These are phyloP conservation scores for Aureobasidium namibiae DNA, from an alignment of 2,329 filamentous ascomycete species.

Conservation along the genomic window DNA sequence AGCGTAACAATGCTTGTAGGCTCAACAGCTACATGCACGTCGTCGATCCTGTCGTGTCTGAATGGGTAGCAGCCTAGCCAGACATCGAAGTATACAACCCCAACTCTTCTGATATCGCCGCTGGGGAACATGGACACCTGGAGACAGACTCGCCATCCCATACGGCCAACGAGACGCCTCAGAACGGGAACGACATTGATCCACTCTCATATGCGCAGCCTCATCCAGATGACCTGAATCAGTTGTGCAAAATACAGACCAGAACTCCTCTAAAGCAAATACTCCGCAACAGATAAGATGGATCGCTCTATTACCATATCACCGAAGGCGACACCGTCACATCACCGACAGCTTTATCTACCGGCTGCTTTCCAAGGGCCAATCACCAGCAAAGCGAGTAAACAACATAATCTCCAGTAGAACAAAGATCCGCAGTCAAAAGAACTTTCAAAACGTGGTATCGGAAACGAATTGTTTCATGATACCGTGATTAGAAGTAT, in stretches of 20 bases:
- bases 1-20: slow-evolving; percentile 22
- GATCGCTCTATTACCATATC: too few species aligned
- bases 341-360: background rate
- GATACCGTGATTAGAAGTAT: too few species aligned
- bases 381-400: background rate
- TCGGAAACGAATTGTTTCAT: too few species aligned
- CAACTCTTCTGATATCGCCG: background rate
- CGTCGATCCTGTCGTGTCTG: slow-evolving; percentile 11
- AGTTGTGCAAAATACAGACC: background rate
- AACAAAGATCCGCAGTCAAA: too few species aligned
- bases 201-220: background rate
- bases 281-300: too few species aligned
- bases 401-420: background rate
- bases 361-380: background rate
- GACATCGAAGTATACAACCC: background rate
- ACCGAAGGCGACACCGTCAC: background rate
- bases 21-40: slow-evolving; percentile 7
- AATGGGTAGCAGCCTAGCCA: slow-evolving; percentile 8
- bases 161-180: background rate
- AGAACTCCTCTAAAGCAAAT: too few species aligned
- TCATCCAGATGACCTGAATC: background rate
- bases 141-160: too few species aligned
- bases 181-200: background rate
- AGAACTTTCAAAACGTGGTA: too few species aligned
- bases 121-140: background rate